A percentile compares a stretch with the other conserved stretches of the same genome.
Evolutionary conservation across 345 rosid species (phyloP).

Genomic region (Garcia nutans): DNA sequence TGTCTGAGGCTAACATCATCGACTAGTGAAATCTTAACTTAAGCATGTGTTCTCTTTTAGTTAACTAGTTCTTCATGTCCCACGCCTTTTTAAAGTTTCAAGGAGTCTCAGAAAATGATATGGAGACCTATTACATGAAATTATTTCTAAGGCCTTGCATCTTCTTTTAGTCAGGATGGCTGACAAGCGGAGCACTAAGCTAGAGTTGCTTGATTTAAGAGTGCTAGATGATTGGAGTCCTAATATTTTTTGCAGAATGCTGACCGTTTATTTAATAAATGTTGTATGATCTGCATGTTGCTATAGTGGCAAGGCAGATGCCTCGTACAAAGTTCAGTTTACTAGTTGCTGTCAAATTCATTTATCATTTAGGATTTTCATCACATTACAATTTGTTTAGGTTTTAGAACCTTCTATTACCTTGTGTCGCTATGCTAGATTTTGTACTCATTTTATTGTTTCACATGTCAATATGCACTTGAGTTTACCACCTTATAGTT

Average conservation of each 20-base stretch:
- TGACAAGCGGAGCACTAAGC: background rate
- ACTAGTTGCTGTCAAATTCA: slow-evolving; percentile 3
- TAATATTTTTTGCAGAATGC: background rate
- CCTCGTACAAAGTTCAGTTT: slow-evolving; percentile 1
- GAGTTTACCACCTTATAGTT: background rate
- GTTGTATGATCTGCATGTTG: background rate
- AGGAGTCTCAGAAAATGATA: background rate
- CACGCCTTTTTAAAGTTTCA: background rate
- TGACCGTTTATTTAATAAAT: slow-evolving; percentile 6
- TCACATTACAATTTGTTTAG: background rate
- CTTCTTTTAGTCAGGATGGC: background rate
- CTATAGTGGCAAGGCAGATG: background rate
- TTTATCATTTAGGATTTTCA: background rate
- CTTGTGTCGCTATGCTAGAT: slow-evolving; percentile 12
- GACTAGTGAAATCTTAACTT: slow-evolving; percentile 26
- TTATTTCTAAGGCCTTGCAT: background rate
- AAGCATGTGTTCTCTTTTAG: slow-evolving; percentile 21
- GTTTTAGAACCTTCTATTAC: slow-evolving; percentile 10
- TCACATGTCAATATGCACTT: slow-evolving; percentile 3
- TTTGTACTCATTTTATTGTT: slow-evolving; percentile 8
- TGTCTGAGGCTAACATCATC: slow-evolving; percentile 40
- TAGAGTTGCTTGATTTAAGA: background rate
- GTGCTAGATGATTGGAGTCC: slow-evolving; percentile 13
- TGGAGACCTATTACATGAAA: background rate
- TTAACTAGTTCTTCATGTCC: slow-evolving; percentile 14